A percentile compares a stretch with the other conserved stretches of the same genome.
phyloP scores from a whole-genome alignment of 2,329 filamentous ascomycete species.

The Didymella pomorum region DNA sequence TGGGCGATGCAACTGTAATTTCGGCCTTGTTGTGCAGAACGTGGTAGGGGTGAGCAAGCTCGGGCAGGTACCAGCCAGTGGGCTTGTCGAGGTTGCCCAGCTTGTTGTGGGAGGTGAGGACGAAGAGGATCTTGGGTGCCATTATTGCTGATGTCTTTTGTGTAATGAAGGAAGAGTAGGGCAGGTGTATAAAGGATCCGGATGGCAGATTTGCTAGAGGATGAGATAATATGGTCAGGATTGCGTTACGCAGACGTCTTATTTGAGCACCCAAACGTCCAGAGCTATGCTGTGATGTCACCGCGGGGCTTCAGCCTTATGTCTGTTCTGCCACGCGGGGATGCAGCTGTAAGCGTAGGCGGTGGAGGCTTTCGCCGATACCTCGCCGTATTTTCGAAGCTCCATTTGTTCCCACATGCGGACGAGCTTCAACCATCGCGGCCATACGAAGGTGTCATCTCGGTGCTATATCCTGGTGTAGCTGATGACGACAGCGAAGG shows the following conservation, averaged over 20 bases:
- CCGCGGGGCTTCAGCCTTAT: slow-evolving; percentile 13
- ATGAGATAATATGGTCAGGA: not conserved
- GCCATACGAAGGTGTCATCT: not conserved
- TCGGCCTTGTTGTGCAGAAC: slow-evolving; percentile 48
- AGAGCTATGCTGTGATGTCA: slow-evolving; percentile 2
- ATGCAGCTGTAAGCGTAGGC: not conserved
- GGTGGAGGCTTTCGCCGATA: not conserved
- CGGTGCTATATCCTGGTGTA: slow-evolving; percentile 3
- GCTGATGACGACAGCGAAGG: slow-evolving; percentile 1
- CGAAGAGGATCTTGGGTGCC: slow-evolving; percentile 69
- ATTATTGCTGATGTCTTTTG: slow-evolving; percentile 1
- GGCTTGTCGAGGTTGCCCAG: slow-evolving; percentile 56
- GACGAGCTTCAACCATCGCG: not conserved
- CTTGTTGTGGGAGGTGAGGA: slow-evolving; percentile 69
- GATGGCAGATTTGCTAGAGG: not conserved
- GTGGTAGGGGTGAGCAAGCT: slow-evolving; percentile 51
- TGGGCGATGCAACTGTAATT: slow-evolving; percentile 52
- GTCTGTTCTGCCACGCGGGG: not conserved
- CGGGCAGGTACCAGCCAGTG: slow-evolving; percentile 73
- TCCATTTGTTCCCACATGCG: not conserved
- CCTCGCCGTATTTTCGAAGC: not conserved
- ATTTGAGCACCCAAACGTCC: slow-evolving; percentile 2
- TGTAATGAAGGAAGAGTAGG: not conserved
- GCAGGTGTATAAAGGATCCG: too few species aligned
- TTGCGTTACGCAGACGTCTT: not conserved